phyloP scores from a whole-genome alignment of 768 basidiomycete species.

The Zangia roseola region DNA sequence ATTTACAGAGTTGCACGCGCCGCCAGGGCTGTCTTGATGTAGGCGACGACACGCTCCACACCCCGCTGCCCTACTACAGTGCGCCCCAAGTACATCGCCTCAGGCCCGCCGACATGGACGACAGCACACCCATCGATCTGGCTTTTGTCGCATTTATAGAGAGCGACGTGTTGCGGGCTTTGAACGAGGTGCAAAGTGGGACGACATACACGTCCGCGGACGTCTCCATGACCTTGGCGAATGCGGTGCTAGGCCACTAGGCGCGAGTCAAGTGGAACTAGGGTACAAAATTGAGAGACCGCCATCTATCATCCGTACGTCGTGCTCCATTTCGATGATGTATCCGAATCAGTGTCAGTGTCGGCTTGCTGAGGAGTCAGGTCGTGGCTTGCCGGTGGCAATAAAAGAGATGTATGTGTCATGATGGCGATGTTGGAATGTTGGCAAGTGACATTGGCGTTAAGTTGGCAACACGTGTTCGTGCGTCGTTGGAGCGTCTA shows the following conservation, averaged over 20 bases:
- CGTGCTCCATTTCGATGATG: too few species aligned
- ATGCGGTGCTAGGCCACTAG: constrained; percentile 39
- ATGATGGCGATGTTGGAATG: too few species aligned
- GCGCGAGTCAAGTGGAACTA: constrained; percentile 13
- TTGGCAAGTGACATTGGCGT: too few species aligned
- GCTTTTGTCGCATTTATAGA: constrained; percentile 76
- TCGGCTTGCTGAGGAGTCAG: too few species aligned
- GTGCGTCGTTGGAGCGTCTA: too few species aligned
- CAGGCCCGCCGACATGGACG: constrained; percentile 45
- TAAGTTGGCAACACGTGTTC: too few species aligned
- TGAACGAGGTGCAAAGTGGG: constrained; percentile 54
- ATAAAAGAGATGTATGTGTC: too few species aligned
- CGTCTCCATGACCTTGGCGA: constrained; percentile 38
- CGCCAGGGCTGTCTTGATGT: constrained; percentile 63
- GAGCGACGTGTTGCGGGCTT: constrained; percentile 44
- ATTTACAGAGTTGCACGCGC: too few species aligned
- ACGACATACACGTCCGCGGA: constrained; percentile 53
- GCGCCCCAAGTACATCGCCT: constrained; percentile 60
- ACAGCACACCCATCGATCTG: constrained; percentile 60
- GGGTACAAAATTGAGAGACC: too few species aligned
- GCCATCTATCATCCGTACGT: too few species aligned
- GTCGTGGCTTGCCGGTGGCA: too few species aligned
- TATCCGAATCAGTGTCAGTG: too few species aligned
- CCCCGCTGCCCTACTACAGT: constrained; percentile 53
- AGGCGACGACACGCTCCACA: constrained; percentile 72